A percentile compares a stretch with the other conserved stretches of the same genome.
Evolutionary conservation across 805 yeast species (phyloP).

Genomic region (Zygotorulaspora chibaensis): DNA sequence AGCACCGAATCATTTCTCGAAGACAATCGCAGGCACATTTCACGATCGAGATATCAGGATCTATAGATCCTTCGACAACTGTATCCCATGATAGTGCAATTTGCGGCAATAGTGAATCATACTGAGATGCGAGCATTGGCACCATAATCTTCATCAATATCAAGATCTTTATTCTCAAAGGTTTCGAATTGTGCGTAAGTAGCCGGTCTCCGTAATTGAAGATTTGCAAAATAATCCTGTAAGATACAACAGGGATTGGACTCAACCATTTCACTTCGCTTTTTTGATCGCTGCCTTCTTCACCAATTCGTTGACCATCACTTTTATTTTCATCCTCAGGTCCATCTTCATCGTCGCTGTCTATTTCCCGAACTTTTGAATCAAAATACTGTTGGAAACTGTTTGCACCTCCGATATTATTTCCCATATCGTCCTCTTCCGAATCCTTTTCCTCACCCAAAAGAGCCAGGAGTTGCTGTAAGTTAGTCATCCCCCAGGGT

Average conservation of each 20-base stretch:
- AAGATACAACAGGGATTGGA: conserved; percentile 58
- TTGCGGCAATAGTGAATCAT: conserved; percentile 30
- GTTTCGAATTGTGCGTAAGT: conserved; percentile 60
- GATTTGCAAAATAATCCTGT: conserved; percentile 55
- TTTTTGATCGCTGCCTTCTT: conserved; percentile 17
- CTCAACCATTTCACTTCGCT: conserved; percentile 57
- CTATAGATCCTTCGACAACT: conserved; percentile 18
- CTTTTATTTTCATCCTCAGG: conserved; percentile 20
- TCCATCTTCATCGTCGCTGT: conserved; percentile 37
- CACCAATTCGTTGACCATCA: conserved; percentile 17
- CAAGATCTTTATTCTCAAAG: conserved; percentile 54
- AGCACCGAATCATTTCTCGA: conserved; percentile 17
- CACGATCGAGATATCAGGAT: conserved; percentile 23
- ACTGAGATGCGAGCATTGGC: conserved; percentile 51
- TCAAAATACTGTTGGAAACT: conserved; percentile 36
- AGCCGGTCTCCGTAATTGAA: conserved; percentile 65
- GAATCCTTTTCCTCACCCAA: conserved; percentile 38
- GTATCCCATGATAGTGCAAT: conserved; percentile 32
- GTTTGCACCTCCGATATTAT: conserved; percentile 22
- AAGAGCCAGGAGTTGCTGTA: conserved; percentile 43
- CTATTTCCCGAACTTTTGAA: conserved; percentile 34
- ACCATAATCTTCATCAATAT: conserved; percentile 42
- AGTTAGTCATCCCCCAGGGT: conserved; percentile 58
- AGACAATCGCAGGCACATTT: conserved; percentile 25
- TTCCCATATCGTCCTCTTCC: conserved; percentile 26